Base-by-base conservation (phyloP, 495 filamentous ascomycete species). In the Penicillium arizonense region DNA sequence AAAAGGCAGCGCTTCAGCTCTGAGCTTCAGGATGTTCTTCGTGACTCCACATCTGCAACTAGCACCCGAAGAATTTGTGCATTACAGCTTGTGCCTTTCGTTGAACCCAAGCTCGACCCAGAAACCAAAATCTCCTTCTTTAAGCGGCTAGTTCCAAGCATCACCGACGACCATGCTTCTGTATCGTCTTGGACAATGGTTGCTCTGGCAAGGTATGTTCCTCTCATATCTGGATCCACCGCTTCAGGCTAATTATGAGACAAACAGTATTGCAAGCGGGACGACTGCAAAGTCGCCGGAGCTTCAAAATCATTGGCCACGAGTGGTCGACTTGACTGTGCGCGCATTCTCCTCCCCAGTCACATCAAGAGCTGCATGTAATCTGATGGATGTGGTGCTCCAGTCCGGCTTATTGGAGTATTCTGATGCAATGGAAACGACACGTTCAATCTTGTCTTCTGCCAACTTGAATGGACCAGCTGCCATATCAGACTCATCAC, bases 391-490 rank as follows among this genome's bases (percentile, higher is more conserved):
- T 43, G 72, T 80, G 20, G 77, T 96, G 37, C 59, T 96, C 4
- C 75, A 83, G 38, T 71, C 70, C 33, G 75, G 83, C 5, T 69
- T 91, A 12, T 65, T 95, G 33, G 71, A 83, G 8, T 84, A 87
- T 53, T 76, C 84, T 28, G 70, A 80, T 37, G 69, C 88, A 26
- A 76, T 81, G 13, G 79, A 87, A 44, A 77, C 82, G 34, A 75
- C 86, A 38, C 84, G 85, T 51, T 80, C 80, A 33, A 87, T 94
- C 60, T 74, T 94, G 33, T 77, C 80, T 7, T 86, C 87, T 13
- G 82, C 87, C 44, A 90, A 91, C 53, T 75, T 94, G 39, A 91
- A 86, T 63, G 91, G 91, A 0, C 95, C 92, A 3, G 85, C 85
- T 18, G 62, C 84, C 18, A 75, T 96, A n/a, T 83, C 86, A 5